Evolutionary conservation across 1,139 yeast species (phyloP).

Genomic region (Debaryomycetaceae sp.): DNA sequence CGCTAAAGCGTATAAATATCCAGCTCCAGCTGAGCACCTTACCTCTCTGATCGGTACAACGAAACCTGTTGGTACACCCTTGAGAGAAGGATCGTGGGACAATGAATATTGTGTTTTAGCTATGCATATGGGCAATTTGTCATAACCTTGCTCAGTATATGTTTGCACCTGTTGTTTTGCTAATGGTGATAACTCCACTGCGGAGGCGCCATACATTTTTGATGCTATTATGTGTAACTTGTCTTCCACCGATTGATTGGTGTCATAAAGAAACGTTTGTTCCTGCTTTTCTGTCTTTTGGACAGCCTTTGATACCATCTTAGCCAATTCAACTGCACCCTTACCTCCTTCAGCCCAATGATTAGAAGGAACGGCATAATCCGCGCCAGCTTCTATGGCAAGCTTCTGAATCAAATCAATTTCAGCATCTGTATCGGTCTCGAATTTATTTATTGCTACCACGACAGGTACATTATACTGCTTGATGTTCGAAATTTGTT

Average conservation of each 20-base stretch:
- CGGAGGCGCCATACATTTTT: conserved; percentile 74
- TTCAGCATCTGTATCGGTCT: conserved; percentile 68
- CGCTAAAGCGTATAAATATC: conserved; percentile 76
- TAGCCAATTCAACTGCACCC: conserved; percentile 68
- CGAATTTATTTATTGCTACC: conserved; percentile 75
- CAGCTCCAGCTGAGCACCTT: conserved; percentile 79
- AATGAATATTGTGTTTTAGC: conserved; percentile 83
- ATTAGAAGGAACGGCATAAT: conserved; percentile 68
- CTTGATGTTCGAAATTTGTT: conserved; percentile 69
- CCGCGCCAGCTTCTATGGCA: conserved; percentile 71
- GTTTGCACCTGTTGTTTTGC: conserved; percentile 66
- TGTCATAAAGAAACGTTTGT: conserved; percentile 59
- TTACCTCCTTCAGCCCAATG: conserved; percentile 83
- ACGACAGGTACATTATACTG: conserved; percentile 74
- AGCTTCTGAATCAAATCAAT: conserved; percentile 58
- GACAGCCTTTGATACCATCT: conserved; percentile 64
- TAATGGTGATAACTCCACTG: conserved; percentile 61
- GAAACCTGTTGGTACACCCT: conserved; percentile 79
- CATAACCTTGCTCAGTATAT: conserved; percentile 69
- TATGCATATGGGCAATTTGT: conserved; percentile 72
- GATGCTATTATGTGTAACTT: conserved; percentile 63
- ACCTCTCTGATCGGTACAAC: conserved; percentile 78
- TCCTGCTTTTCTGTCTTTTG: conserved; percentile 23
- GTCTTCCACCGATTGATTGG: conserved; percentile 58
- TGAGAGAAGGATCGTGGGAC: conserved; percentile 76